Evolutionary conservation across 1,284 basidiomycete genomes (phyloP), one percentile per base, ranked within the genome.

Genomic region (Apiotrichum porosum): DNA sequence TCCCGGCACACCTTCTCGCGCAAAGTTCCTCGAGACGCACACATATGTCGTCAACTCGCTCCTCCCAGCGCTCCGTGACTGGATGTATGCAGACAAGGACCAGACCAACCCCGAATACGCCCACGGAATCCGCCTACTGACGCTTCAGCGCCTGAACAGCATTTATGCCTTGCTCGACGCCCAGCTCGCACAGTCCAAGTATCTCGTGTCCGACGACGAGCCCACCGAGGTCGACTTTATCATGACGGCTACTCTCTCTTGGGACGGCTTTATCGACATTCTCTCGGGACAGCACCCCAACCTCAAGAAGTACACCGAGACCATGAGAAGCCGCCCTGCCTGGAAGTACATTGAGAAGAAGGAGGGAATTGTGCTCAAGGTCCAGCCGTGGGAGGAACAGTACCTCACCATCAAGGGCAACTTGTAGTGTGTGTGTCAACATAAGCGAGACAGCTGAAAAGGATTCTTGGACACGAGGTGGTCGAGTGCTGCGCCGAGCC

Each of bases 31-130:
- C 41, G 60, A 62, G 42, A 54, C 48, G 15, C 51, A 56, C 39
- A 22, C 49, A 12, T 58, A 38, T 35, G 44, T 62, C 35, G 50
- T 56, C 44, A 60, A 60, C 45, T 34, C 44, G 23, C 42, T 60
- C 21, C 49, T 55, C 15, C 60, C 60, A 1, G 46, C 56, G 5
- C 49, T 62, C 31, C 47, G 60, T 17, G 60, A 62, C 46, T 58
- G 53, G 55, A 47, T 62, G 37, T 62, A 62, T 45, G 60, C 60
- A 12, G 47, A 44, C 24, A 56, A 44, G 34, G 50, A 47, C 30
- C 34, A 44, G 42, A 42, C 41, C 15, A 30, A 41, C 18, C 17
- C 21, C 12, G n/a, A 26, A 14, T 28, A 35, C 43, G 47, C 47
- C 1, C 46, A 45, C 38, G 51, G 46, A n/a, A 28, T 52, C 13